Percentiles rank a stretch among this genome's conserved stretches.
Evolutionary conservation across 805 yeast species (phyloP).

Genomic region (Phaffomyces antillensis): DNA sequence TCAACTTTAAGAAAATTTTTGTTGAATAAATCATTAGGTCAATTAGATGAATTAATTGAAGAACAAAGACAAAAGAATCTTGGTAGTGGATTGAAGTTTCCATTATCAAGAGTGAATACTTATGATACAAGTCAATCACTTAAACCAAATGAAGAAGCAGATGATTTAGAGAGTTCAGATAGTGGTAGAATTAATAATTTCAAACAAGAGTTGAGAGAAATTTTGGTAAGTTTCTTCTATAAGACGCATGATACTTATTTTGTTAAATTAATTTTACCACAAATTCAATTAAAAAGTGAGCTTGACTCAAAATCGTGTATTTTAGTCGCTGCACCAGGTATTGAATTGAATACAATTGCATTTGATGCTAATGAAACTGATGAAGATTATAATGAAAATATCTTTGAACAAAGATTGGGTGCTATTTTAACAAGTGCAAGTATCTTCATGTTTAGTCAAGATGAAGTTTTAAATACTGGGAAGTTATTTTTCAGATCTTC

Average conservation of each 20-base stretch:
- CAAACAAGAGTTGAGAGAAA: conserved; percentile 42
- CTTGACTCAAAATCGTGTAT: conserved; percentile 51
- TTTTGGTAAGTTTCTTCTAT: conserved; percentile 29
- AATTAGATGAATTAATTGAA: conserved; percentile 43
- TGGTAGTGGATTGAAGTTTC: conserved; percentile 6
- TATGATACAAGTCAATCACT: conserved; percentile 10
- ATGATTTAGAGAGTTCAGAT: conserved; percentile 5
- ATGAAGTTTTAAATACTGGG: conserved; percentile 34
- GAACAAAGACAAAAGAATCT: conserved; percentile 22
- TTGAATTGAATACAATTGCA: conserved; percentile 62
- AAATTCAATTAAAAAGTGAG: conserved; percentile 60
- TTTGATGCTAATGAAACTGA: conserved; percentile 42
- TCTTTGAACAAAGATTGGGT: conserved; percentile 64
- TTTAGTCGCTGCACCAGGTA: conserved; percentile 64
- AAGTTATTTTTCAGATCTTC: conserved; percentile 38
- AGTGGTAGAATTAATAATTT: conserved; percentile 36
- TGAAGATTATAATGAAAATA: conserved; percentile 36
- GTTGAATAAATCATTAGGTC: conserved; percentile 41
- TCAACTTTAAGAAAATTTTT: conserved; percentile 36
- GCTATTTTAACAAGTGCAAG: conserved; percentile 62
- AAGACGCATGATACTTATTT: conserved; percentile 47
- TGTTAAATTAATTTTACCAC: conserved; percentile 71
- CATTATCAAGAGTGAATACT: conserved; percentile 15
- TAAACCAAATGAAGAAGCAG: conserved; percentile 2
- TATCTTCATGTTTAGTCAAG: conserved; percentile 56